phyloP scores from a whole-genome alignment of 345 rosid genomes.

The Populus pruinosa region DNA sequence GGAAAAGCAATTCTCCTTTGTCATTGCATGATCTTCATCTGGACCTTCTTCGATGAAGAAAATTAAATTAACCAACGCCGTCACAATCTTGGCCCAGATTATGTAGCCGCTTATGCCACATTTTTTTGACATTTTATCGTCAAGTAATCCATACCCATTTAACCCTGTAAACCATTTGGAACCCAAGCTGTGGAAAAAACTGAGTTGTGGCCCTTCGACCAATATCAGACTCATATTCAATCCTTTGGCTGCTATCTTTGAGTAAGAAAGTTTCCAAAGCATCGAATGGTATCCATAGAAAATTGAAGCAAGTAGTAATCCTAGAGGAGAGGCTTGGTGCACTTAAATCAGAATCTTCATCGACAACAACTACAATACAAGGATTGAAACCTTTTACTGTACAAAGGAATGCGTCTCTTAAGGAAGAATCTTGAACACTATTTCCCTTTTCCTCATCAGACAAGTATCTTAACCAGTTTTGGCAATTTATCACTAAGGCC shows the following conservation, averaged over 20 bases:
- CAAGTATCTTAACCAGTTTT: constrained; percentile 61
- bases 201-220: constrained; percentile 77
- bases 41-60: constrained; percentile 6
- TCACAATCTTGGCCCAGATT: background rate
- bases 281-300: constrained; percentile 73
- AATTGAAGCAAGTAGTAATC: constrained; percentile 58
- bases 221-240: constrained; percentile 58
- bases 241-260: constrained; percentile 53
- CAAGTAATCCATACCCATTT: background rate
- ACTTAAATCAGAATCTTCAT: constrained; percentile 58
- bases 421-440: constrained; percentile 14
- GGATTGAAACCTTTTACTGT: constrained; percentile 49
- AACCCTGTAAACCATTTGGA: constrained; percentile 33
- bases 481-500: constrained; percentile 60
- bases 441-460: constrained; percentile 35
- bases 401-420: constrained; percentile 41
- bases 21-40: constrained; percentile 10
- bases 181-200: constrained; percentile 66
- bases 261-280: constrained; percentile 70
- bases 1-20: constrained; percentile 15
- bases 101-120: background rate
- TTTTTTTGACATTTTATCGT: background rate
- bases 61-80: background rate
- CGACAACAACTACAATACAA: constrained; percentile 40
- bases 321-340: constrained; percentile 45